phyloP scores from a whole-genome alignment of 2,329 filamentous ascomycete genomes.

The Aspergillus oerlinghausenensis region DNA sequence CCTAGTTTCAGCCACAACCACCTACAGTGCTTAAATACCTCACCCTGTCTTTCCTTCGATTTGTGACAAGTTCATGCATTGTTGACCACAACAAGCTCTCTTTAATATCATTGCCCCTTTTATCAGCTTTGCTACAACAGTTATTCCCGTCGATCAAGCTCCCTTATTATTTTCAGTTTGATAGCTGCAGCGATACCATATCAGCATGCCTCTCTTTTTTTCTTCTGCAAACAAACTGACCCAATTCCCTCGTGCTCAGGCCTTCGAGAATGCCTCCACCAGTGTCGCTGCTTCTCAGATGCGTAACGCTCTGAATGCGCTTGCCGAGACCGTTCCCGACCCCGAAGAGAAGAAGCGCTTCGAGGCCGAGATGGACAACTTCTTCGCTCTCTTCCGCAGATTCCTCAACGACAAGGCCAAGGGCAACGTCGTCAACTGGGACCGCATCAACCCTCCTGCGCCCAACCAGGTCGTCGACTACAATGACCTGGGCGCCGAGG shows the following conservation, averaged over 20 bases:
- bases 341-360: constrained; percentile 72
- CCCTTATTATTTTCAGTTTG: not conserved
- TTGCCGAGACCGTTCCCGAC: constrained; percentile 85
- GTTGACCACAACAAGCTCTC: not conserved
- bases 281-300: constrained; percentile 98
- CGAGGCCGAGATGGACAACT: constrained; percentile 99
- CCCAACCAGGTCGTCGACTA: constrained; percentile 94
- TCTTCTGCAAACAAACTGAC: not conserved
- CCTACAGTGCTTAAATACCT: not conserved
- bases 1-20: not conserved
- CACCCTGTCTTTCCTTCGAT: not conserved
- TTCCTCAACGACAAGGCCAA: constrained; percentile 99
- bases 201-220: not conserved
- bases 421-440: constrained; percentile 94
- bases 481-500: constrained; percentile 79
- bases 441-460: constrained; percentile 89
- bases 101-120: not conserved
- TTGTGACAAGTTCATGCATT: not conserved
- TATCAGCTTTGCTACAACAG: not conserved
- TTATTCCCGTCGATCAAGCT: not conserved
- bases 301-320: constrained; percentile 92
- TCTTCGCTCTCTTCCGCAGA: constrained; percentile 96
- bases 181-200: not conserved
- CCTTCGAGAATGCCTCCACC: constrained; percentile 98
- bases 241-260: constrained; percentile 51